Evolutionary conservation across 352 stramenopile genomes (phyloP).

Genomic region (Globisporangium heterothallicum): DNA sequence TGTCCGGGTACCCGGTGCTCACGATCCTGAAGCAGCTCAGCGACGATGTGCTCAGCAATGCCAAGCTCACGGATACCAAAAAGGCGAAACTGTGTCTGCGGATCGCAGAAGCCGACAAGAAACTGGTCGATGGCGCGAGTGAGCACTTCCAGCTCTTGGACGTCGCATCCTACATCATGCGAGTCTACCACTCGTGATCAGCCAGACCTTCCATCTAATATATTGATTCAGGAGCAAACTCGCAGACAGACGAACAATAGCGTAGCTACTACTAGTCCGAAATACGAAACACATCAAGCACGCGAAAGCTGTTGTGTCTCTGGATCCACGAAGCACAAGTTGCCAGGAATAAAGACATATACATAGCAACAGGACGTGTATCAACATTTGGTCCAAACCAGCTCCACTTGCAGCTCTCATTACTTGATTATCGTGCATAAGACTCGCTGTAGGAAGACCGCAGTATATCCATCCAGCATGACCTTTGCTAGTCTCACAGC

Average conservation of each 20-base stretch:
- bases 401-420: too few relatives aligned
- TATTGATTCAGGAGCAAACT: conserved; percentile 1
- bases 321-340: too few relatives aligned
- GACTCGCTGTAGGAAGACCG: too few relatives aligned
- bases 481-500: not conserved
- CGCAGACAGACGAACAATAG: not conserved
- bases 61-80: conserved; percentile 81
- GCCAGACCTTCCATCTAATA: not conserved
- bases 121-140: conserved; percentile 94
- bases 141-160: conserved; percentile 96
- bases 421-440: too few relatives aligned
- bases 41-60: conserved; percentile 68
- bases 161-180: conserved; percentile 86
- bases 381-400: too few relatives aligned
- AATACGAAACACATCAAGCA: too few relatives aligned
- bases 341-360: too few relatives aligned
- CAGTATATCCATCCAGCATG: too few relatives aligned
- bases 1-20: conserved; percentile 91
- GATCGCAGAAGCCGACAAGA: conserved; percentile 95
- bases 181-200: conserved; percentile 47
- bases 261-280: too few relatives aligned
- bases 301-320: too few relatives aligned
- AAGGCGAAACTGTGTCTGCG: conserved; percentile 93
- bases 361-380: too few relatives aligned
- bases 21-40: conserved; percentile 89